Base-by-base conservation (phyloP, 2,329 filamentous ascomycete genomes). In the Paradendryphiella salina region DNA sequence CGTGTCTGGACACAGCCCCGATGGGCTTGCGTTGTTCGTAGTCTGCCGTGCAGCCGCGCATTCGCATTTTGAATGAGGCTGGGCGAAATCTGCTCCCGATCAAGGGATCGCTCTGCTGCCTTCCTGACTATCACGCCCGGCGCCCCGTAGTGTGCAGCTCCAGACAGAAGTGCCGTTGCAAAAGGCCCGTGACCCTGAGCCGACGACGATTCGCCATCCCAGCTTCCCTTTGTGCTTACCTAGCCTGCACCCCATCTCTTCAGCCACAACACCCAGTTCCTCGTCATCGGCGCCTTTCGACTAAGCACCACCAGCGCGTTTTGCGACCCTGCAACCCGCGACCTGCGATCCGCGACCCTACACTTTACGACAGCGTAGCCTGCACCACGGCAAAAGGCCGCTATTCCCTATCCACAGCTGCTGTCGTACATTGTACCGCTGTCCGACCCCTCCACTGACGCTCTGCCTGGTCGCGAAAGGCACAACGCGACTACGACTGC, bases 231-330 rank as follows among this genome's bases (percentile, higher is more conserved):
- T 35, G 15, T 45, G 47, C 29, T 34, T 39, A 23, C 40, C 47
- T 45, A 33, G 48, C 26, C 36, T 29, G 36, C 42, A 35, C 33
- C 26, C 43, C 43, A 37, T 37, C 43, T 43, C 46, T 43, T 51
- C 48, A 51, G 48, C 48, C 48, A 51, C 48, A 46, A 51, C 36
- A 42, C 31, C 37, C 48, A 42, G 31, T 32, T 39, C 37, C 43
- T 47, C 43, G 48, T 35, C 48, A 46, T 51, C 48, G 48, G 48
- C 48, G 41, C 48, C 43, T 35, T 38, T 15, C 15, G 43, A 32
- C 43, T 13, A 21, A 26, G 43, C 42, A 47, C 43, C 38, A 39
- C 41, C 47, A 41, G 20, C 45, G 20, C 42, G 28, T 26, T 26
- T 6, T 26, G 23, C 23, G 7, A 26, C 23, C 23, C 23, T 26